Evolutionary conservation across 2,329 filamentous ascomycete species (phyloP).

Genomic region (Penicillium sp.): DNA sequence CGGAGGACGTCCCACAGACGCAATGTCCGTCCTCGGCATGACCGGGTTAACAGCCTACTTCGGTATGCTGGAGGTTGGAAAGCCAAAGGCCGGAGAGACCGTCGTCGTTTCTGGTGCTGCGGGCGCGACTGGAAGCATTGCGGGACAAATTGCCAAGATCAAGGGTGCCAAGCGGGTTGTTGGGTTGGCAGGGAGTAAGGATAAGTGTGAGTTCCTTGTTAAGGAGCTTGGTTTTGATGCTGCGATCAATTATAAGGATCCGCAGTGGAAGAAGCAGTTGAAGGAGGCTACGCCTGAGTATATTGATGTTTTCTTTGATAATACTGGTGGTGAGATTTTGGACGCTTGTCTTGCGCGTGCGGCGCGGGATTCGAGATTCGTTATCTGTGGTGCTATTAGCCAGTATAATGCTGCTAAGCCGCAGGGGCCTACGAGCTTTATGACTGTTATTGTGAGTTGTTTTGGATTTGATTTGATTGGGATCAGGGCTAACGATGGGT

Average conservation of each 20-base stretch:
- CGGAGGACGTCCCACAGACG: slow-evolving; percentile 57
- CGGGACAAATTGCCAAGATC: slow-evolving; percentile 75
- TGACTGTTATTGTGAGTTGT: slow-evolving; percentile 41
- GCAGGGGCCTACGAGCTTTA: slow-evolving; percentile 55
- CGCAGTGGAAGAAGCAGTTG: slow-evolving; percentile 62
- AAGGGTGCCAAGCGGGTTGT: slow-evolving; percentile 63
- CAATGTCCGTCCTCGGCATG: slow-evolving; percentile 62
- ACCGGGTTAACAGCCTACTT: slow-evolving; percentile 77
- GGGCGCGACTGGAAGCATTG: slow-evolving; percentile 74
- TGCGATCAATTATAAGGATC: slow-evolving; percentile 69
- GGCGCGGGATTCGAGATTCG: slow-evolving; percentile 63
- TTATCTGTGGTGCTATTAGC: slow-evolving; percentile 70
- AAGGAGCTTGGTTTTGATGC: slow-evolving; percentile 66
- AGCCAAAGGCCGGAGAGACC: slow-evolving; percentile 68
- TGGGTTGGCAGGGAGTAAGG: slow-evolving; percentile 65
- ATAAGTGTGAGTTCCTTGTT: slow-evolving; percentile 67
- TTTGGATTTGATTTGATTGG: background rate
- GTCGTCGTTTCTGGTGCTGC: slow-evolving; percentile 78
- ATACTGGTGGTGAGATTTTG: slow-evolving; percentile 71
- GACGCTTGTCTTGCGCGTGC: slow-evolving; percentile 66
- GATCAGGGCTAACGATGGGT: slow-evolving; percentile 12
- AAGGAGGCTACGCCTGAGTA: slow-evolving; percentile 58
- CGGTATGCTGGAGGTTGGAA: slow-evolving; percentile 67
- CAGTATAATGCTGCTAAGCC: slow-evolving; percentile 64
- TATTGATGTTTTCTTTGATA: slow-evolving; percentile 73